phyloP scores from a whole-genome alignment of 306 rosid species.

The Dryas drummondii region DNA sequence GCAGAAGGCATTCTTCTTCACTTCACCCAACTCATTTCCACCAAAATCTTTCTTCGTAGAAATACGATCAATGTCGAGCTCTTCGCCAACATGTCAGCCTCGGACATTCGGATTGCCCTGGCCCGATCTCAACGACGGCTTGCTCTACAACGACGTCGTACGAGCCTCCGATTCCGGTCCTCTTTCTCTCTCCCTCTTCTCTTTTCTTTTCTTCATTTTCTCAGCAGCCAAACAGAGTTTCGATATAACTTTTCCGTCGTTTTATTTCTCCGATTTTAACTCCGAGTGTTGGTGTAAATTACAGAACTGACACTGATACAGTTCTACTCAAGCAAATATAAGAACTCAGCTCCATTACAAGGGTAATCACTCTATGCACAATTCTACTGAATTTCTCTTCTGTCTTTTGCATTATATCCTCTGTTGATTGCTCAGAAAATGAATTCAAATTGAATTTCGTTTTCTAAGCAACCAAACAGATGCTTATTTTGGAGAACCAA shows the following conservation, averaged over 20 bases:
- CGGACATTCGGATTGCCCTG: conserved; percentile 53
- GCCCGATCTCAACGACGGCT: conserved; percentile 86
- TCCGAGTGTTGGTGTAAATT: conserved; percentile 6
- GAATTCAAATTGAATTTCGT: neutral
- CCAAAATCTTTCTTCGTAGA: neutral
- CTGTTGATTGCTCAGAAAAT: conserved; percentile 2
- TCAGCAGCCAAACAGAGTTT: neutral
- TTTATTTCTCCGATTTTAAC: neutral
- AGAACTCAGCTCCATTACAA: conserved; percentile 75
- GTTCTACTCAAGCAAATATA: conserved; percentile 73
- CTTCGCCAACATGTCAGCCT: conserved; percentile 2
- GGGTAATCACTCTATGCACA: conserved; percentile 45
- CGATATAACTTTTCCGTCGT: neutral
- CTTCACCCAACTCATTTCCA: neutral
- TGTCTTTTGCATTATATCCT: neutral
- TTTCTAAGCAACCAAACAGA: neutral
- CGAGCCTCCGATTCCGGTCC: conserved; percentile 62
- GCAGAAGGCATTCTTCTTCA: neutral
- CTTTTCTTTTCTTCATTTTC: neutral
- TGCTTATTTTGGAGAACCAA: neutral
- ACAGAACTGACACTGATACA: conserved; percentile 60
- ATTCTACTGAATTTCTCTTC: neutral
- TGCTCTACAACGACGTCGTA: conserved; percentile 74
- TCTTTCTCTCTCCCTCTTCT: conserved; percentile 6
- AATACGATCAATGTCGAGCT: conserved; percentile 7